Evolutionary conservation across 1,284 basidiomycete genomes (phyloP).

Genomic region (Microbotryomycetes sp.): DNA sequence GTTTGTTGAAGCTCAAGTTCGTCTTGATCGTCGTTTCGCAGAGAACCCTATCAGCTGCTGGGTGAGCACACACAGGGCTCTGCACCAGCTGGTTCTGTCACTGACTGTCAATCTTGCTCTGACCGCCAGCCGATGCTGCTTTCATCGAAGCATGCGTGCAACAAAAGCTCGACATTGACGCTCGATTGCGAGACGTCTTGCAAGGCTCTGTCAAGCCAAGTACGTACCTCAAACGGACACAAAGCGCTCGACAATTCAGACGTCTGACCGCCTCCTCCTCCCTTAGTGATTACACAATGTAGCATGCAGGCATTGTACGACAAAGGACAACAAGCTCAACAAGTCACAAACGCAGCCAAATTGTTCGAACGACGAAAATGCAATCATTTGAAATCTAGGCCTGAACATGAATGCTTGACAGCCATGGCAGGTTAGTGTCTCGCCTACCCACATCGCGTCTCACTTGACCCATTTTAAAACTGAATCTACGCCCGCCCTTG

Average conservation of each 20-base stretch:
- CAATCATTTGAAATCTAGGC: conserved; percentile 68
- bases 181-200: conserved; percentile 64
- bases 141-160: conserved; percentile 65
- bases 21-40: conserved; percentile 1
- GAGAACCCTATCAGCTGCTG: conserved; percentile 77
- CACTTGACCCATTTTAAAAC: neutral
- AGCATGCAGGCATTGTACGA: conserved; percentile 85
- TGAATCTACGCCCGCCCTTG: neutral
- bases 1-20: neutral
- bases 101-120: neutral
- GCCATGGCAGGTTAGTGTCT: conserved; percentile 64
- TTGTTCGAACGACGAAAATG: conserved; percentile 86
- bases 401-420: conserved; percentile 73
- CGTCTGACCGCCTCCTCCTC: too few species aligned
- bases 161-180: conserved; percentile 64
- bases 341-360: conserved; percentile 79
- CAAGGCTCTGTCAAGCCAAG: conserved; percentile 83
- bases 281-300: conserved; percentile 90
- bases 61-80: too few species aligned
- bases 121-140: conserved; percentile 67
- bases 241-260: neutral
- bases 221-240: conserved; percentile 42
- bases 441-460: neutral
- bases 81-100: too few species aligned
- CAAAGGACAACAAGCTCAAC: conserved; percentile 61